phyloP scores from a whole-genome alignment of 2,329 filamentous ascomycete species.

The Colletotrichum trifolii region DNA sequence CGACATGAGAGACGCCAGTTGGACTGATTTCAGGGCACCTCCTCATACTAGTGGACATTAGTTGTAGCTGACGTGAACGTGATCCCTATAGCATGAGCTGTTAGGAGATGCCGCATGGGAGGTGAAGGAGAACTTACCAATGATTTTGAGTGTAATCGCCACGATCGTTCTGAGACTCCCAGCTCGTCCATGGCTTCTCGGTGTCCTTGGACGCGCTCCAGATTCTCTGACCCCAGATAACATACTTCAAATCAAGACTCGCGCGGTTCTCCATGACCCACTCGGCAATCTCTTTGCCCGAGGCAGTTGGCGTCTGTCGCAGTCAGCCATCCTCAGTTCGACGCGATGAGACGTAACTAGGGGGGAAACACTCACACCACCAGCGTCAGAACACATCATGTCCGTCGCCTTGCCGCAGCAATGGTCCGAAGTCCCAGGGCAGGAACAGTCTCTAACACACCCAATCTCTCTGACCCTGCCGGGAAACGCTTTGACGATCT shows the following conservation, averaged over 20 bases:
- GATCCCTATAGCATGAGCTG: constrained; percentile 38
- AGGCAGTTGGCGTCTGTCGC: constrained; percentile 47
- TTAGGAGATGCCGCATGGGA: background rate
- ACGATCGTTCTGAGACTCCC: constrained; percentile 56
- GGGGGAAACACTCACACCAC: constrained; percentile 46
- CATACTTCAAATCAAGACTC: constrained; percentile 56
- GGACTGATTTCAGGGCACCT: too few species aligned
- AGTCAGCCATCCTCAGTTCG: background rate
- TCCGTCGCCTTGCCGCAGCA: constrained; percentile 52
- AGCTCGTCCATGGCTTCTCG: constrained; percentile 52
- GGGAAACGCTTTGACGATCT: constrained; percentile 49
- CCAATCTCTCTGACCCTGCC: constrained; percentile 48
- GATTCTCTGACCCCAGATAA: constrained; percentile 63
- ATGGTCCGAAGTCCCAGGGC: constrained; percentile 48
- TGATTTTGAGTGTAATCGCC: constrained; percentile 55
- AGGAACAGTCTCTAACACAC: constrained; percentile 48
- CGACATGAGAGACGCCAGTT: too few species aligned
- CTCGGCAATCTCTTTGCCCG: constrained; percentile 57
- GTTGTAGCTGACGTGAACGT: constrained; percentile 46
- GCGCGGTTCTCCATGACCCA: constrained; percentile 59
- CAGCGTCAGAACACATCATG: constrained; percentile 51
- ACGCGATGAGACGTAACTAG: background rate
- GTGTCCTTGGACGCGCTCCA: constrained; percentile 52
- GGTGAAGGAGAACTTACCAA: constrained; percentile 45
- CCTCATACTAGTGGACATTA: background rate